Base-by-base conservation (phyloP, 2,329 filamentous ascomycete genomes). In the Chaetomiaceae sp. region DNA sequence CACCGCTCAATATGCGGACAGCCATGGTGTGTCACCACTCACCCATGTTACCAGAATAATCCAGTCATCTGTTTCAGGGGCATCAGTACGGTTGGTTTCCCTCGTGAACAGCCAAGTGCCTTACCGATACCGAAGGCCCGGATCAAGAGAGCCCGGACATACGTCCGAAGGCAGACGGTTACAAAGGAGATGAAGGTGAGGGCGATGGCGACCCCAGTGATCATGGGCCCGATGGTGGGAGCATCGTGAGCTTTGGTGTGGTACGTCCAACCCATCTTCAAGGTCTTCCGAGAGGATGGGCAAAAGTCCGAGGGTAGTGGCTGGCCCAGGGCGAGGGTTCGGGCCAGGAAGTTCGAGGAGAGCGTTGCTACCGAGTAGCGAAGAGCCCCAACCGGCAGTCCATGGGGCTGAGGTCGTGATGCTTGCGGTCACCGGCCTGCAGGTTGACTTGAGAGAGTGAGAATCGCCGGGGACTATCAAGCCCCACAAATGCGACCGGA, bases 251-350 rank as follows among this genome's bases (percentile, higher is more conserved):
- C 61, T 3, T 56, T 50, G 19, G 68, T 66, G 59, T 72, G 71
- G 63, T 65, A 68, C 7, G 68, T 69, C 70, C 70, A 72, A 33
- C 64, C 66, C 68, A 71, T 71, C 20, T 51, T n/a, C n/a, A n/a
- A n/a, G n/a, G n/a, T n/a, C n/a, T n/a, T n/a, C n/a, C n/a, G n/a
- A n/a, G n/a, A n/a, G n/a, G n/a, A n/a, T n/a, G n/a, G n/a, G n/a
- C n/a, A n/a, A n/a, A n/a, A n/a, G n/a, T n/a, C n/a, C n/a, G n/a
- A n/a, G n/a, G n/a, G n/a, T n/a, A n/a, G n/a, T n/a, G n/a, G n/a
- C n/a, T n/a, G n/a, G n/a, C n/a, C n/a, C n/a, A n/a, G n/a, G n/a
- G n/a, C n/a, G n/a, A n/a, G n/a, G n/a, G n/a, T n/a, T n/a, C n/a
- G n/a, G n/a, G n/a, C n/a, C n/a, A n/a, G n/a, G n/a, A n/a, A n/a